Evolutionary conservation across 345 rosid species (phyloP), one percentile per base, ranked within the genome.

Genomic region (Aquilaria malaccensis): DNA sequence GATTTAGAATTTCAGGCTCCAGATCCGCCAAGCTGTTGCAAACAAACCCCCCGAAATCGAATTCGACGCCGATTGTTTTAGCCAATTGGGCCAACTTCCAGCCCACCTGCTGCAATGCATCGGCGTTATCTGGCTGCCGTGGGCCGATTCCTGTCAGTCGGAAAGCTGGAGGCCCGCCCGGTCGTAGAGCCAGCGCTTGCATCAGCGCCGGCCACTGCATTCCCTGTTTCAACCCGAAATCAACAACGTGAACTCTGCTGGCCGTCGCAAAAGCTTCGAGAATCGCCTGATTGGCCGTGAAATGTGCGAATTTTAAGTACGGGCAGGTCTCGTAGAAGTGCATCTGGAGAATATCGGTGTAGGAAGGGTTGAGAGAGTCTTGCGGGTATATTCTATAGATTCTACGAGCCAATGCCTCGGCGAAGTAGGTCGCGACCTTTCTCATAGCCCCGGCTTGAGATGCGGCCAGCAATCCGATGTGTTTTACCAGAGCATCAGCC

Each of bases 191-290:
- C 4, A 92, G 80, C n/a, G 98, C 98, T 71, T 92, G 98, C 81
- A 92, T 83, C 7, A 92, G 71, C 9, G 97, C 95, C 51, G 98
- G 95, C 98, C 97, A 92, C 72, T 92, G 98, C 85, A 92, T 78
- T 33, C 98, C 98, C 53, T 85, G 85, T 12, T 83, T 83, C 50
- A 91, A 70, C 10, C 80, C 77, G 59, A 92, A 85, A 68, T 92
- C 95, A 51, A 92, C 73, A 14, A 89, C 91, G 61, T 92, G 98
- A 59, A 91, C 97, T 10, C 80, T 71, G 41, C 68, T 74, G 3
- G 80, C 78, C 22, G 75, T 71, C 2, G 70, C 80, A 45, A 91
- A 85, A 11, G 89, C 87, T 61, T 91, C 94, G 5, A 88, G 94
- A 13, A 92, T 87, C 10, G 97, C 97, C 67, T 92, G 98, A 50